Conservation (phyloP, 1,284 basidiomycete genomes). For the Phylloboletellus chloephorus region DNA sequence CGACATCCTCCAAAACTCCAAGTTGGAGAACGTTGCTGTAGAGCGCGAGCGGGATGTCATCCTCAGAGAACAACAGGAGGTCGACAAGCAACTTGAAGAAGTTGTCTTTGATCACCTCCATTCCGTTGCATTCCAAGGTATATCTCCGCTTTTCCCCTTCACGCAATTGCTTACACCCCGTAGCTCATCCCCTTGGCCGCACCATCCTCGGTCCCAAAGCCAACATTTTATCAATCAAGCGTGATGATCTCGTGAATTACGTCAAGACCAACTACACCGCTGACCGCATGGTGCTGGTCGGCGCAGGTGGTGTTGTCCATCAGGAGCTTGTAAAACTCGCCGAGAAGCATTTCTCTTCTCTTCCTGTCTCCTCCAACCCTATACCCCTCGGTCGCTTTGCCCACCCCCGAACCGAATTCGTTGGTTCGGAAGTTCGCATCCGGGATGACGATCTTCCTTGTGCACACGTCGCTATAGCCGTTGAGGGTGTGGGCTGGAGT, state of each 20-base stretch:
- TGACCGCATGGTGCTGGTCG: slow-evolving; percentile 98
- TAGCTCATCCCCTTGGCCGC: slow-evolving; percentile 90
- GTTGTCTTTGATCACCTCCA: slow-evolving; percentile 99
- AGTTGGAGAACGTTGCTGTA: slow-evolving; percentile 84
- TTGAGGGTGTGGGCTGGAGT: slow-evolving; percentile 97
- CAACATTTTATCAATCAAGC: slow-evolving; percentile 95
- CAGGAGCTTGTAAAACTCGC: slow-evolving; percentile 91
- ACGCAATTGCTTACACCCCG: slow-evolving; percentile 9
- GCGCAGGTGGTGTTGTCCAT: slow-evolving; percentile 94
- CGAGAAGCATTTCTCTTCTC: slow-evolving; percentile 86
- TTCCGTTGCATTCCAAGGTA: slow-evolving; percentile 92
- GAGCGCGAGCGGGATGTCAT: slow-evolving; percentile 98
- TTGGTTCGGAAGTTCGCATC: slow-evolving; percentile 94
- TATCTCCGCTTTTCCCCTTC: slow-evolving; percentile 22
- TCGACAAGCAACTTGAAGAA: slow-evolving; percentile 97
- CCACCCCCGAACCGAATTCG: slow-evolving; percentile 76
- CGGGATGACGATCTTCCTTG: slow-evolving; percentile 90
- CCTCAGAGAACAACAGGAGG: slow-evolving; percentile 96
- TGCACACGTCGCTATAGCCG: slow-evolving; percentile 92
- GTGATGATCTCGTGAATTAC: slow-evolving; percentile 85
- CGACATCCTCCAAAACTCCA: slow-evolving; percentile 97
- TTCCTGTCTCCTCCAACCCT: slow-evolving; percentile 86
- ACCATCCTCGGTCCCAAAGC: slow-evolving; percentile 97
- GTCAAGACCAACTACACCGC: slow-evolving; percentile 98
- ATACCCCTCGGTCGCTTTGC: slow-evolving; percentile 81